Conservation (phyloP, 2,329 filamentous ascomycete species). For the Cytospora piceae region DNA sequence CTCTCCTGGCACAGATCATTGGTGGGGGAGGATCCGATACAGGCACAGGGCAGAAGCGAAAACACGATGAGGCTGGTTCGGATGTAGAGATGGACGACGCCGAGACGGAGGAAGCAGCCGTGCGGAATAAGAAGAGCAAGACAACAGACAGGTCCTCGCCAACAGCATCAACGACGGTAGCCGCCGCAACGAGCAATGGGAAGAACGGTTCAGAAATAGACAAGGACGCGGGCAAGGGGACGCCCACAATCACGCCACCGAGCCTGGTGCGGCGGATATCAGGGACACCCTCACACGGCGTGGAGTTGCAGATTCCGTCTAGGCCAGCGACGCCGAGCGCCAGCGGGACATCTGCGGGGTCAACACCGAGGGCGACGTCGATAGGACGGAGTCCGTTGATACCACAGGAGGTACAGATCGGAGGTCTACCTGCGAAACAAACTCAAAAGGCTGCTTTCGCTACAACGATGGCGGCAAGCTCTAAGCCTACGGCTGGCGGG, state of each 20-base stretch:
- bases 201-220: slow-evolving; percentile 8
- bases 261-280: slow-evolving; percentile 52
- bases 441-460: slow-evolving; percentile 23
- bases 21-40: slow-evolving; percentile 3
- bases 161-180: background rate
- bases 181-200: slow-evolving; percentile 8
- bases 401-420: slow-evolving; percentile 35
- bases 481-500: slow-evolving; percentile 28
- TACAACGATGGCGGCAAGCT: slow-evolving; percentile 22
- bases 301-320: slow-evolving; percentile 67
- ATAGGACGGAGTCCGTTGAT: slow-evolving; percentile 46
- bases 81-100: slow-evolving; percentile 41
- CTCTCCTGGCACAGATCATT: slow-evolving; percentile 26
- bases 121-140: slow-evolving; percentile 52
- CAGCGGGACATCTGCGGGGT: slow-evolving; percentile 45
- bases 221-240: slow-evolving; percentile 28
- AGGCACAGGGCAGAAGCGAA: slow-evolving; percentile 36
- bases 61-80: slow-evolving; percentile 37
- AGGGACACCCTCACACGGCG: slow-evolving; percentile 56
- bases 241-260: slow-evolving; percentile 44
- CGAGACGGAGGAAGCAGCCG: slow-evolving; percentile 39
- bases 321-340: slow-evolving; percentile 62
- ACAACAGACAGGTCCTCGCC: slow-evolving; percentile 38
- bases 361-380: slow-evolving; percentile 46
- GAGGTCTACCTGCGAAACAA: background rate